Conservation (phyloP, 2,329 filamentous ascomycete genomes). For the Teratosphaeria epicoccoides region DNA sequence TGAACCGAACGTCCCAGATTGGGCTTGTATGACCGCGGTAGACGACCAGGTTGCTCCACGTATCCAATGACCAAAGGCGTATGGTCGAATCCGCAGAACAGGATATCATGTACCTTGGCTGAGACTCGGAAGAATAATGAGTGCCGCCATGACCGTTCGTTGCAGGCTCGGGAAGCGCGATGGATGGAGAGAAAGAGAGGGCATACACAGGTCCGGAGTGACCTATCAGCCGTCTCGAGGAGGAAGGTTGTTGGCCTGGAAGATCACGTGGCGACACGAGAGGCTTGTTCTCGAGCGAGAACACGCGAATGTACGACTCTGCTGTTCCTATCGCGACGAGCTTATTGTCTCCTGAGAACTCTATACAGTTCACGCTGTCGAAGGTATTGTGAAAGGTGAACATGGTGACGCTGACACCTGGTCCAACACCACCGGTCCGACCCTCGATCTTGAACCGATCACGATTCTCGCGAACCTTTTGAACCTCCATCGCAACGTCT, state of each 20-base stretch:
- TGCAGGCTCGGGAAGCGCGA: constrained; percentile 28
- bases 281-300: constrained; percentile 77
- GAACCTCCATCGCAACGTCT: constrained; percentile 88
- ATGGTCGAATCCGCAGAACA: constrained; percentile 79
- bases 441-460: constrained; percentile 84
- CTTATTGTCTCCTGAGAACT: constrained; percentile 84
- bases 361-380: constrained; percentile 82
- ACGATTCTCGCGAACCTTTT: constrained; percentile 83
- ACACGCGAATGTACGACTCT: constrained; percentile 92
- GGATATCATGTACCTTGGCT: constrained; percentile 70
- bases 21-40: constrained; percentile 91
- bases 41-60: constrained; percentile 83
- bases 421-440: constrained; percentile 68
- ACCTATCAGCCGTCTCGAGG: constrained; percentile 68
- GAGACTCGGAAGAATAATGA: constrained; percentile 34
- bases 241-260: constrained; percentile 49
- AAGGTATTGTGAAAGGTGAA: constrained; percentile 97
- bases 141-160: constrained; percentile 30
- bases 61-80: constrained; percentile 84
- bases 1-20: constrained; percentile 79
- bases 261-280: constrained; percentile 57
- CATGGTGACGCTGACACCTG: constrained; percentile 84
- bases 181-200: constrained; percentile 75
- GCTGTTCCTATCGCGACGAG: constrained; percentile 81
- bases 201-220: constrained; percentile 84